A percentile compares a stretch with the other conserved stretches of the same genome.
phyloP scores from a whole-genome alignment of 768 basidiomycete genomes.

The Amanita muscaria region DNA sequence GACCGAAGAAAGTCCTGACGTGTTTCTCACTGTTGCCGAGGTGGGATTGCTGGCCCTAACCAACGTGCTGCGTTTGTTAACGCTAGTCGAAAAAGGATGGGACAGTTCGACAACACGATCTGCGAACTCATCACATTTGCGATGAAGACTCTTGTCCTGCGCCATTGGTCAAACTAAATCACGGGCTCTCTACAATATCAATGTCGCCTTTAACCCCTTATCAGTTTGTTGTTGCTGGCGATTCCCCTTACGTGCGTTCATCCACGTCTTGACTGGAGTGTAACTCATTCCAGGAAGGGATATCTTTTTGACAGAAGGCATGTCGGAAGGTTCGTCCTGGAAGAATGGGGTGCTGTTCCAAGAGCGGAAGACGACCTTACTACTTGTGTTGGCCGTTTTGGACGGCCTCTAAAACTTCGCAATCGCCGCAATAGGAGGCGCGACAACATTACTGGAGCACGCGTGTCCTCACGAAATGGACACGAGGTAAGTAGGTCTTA shows the following conservation, averaged over 20 bases:
- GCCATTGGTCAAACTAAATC: slow-evolving; percentile 56
- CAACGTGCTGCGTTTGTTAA: neutral
- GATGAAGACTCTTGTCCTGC: slow-evolving; percentile 48
- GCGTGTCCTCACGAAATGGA: slow-evolving; percentile 61
- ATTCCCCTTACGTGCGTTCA: slow-evolving; percentile 59
- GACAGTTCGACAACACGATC: slow-evolving; percentile 80
- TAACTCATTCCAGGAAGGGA: too few species aligned
- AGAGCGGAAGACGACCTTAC: slow-evolving; percentile 39
- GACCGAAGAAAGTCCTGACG: slow-evolving; percentile 69
- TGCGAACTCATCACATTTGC: slow-evolving; percentile 67
- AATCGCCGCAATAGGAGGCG: slow-evolving; percentile 25
- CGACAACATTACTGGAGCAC: slow-evolving; percentile 68
- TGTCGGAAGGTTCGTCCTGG: slow-evolving; percentile 45
- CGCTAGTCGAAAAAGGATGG: slow-evolving; percentile 51
- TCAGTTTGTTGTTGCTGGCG: slow-evolving; percentile 80
- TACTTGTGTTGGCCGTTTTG: slow-evolving; percentile 78
- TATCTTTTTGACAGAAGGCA: slow-evolving; percentile 82
- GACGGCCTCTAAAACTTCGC: slow-evolving; percentile 26
- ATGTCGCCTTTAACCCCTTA: slow-evolving; percentile 74
- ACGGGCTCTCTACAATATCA: slow-evolving; percentile 64
- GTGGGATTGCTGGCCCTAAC: slow-evolving; percentile 31
- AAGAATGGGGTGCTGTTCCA: slow-evolving; percentile 63
- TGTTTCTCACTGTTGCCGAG: slow-evolving; percentile 76
- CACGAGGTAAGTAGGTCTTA: slow-evolving; percentile 69
- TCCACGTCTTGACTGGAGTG: too few species aligned